Evolutionary conservation across 768 basidiomycete species (phyloP).

Genomic region (Phlebiopsis flavidoalba): DNA sequence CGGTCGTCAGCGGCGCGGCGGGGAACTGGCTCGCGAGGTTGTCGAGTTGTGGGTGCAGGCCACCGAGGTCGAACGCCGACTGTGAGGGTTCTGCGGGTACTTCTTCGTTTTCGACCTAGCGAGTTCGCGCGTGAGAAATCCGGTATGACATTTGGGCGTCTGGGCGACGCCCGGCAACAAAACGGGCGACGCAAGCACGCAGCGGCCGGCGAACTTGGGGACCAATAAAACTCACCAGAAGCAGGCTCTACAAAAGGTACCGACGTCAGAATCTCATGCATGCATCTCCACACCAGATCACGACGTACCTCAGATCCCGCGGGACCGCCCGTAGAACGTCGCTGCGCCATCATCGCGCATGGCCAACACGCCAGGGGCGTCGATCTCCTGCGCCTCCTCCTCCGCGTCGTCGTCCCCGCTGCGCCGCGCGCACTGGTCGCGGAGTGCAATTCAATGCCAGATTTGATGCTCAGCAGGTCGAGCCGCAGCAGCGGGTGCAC

Average conservation of each 20-base stretch:
- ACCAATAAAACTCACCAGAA: conserved; percentile 14
- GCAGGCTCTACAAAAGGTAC: conserved; percentile 16
- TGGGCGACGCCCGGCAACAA: neutral
- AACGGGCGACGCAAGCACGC: neutral
- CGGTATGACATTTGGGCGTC: neutral
- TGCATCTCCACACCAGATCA: too few species aligned
- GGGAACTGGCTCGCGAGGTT: conserved; percentile 43
- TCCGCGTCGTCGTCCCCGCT: conserved; percentile 20
- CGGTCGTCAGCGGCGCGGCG: conserved; percentile 32
- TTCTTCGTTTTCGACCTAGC: neutral
- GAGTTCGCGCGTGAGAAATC: neutral
- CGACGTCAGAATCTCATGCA: neutral
- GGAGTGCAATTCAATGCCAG: conserved; percentile 45
- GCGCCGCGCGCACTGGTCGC: conserved; percentile 5
- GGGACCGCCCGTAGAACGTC: conserved; percentile 68
- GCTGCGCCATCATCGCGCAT: conserved; percentile 62
- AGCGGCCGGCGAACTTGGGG: neutral
- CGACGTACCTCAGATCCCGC: conserved; percentile 70
- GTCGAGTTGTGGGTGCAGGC: conserved; percentile 14
- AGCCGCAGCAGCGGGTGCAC: conserved; percentile 53
- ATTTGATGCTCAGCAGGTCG: conserved; percentile 49
- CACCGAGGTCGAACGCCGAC: neutral
- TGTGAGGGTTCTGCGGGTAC: neutral
- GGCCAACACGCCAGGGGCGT: conserved; percentile 56
- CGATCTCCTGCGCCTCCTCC: conserved; percentile 23